These are phyloP conservation scores for Phialophora chinensis DNA, from an alignment of 2,329 filamentous ascomycete species.

Conservation along the genomic window DNA sequence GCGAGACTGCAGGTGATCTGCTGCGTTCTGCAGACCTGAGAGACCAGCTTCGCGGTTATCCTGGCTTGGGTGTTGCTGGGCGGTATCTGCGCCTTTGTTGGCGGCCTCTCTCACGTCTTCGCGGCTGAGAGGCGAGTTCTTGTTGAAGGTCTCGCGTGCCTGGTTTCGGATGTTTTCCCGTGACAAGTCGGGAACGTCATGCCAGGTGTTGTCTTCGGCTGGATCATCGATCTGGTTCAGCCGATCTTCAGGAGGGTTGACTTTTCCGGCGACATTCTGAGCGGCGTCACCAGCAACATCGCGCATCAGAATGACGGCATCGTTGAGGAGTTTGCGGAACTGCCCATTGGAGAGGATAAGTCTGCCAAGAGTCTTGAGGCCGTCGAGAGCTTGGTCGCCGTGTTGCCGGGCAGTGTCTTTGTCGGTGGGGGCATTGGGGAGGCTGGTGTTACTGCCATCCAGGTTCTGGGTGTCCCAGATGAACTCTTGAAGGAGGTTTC, in stretches of 20 bases:
- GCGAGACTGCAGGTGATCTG: slow-evolving; percentile 59
- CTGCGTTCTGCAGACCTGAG: slow-evolving; percentile 42
- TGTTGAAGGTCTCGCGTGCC: slow-evolving; percentile 65
- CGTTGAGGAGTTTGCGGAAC: slow-evolving; percentile 87
- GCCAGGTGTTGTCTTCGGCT: slow-evolving; percentile 91
- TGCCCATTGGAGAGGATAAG: slow-evolving; percentile 94
- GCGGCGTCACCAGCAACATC: slow-evolving; percentile 94
- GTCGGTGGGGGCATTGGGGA: slow-evolving; percentile 70
- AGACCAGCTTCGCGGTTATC: slow-evolving; percentile 45
- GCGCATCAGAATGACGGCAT: slow-evolving; percentile 78
- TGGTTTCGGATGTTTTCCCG: slow-evolving; percentile 72
- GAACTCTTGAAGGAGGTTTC: slow-evolving; percentile 93
- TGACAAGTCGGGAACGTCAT: slow-evolving; percentile 79
- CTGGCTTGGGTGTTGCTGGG: slow-evolving; percentile 50
- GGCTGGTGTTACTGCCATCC: slow-evolving; percentile 61
- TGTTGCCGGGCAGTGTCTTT: slow-evolving; percentile 82
- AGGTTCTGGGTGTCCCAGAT: slow-evolving; percentile 90
- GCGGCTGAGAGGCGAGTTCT: slow-evolving; percentile 59
- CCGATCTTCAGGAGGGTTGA: slow-evolving; percentile 79
- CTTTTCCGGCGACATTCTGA: slow-evolving; percentile 72
- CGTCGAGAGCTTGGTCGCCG: slow-evolving; percentile 80
- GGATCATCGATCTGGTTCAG: slow-evolving; percentile 79
- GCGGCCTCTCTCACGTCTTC: slow-evolving; percentile 68
- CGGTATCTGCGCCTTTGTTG: slow-evolving; percentile 62
- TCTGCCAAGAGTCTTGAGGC: slow-evolving; percentile 84